Evolutionary conservation across 768 basidiomycete genomes (phyloP).

Genomic region (Cystofilobasidium capitatum): DNA sequence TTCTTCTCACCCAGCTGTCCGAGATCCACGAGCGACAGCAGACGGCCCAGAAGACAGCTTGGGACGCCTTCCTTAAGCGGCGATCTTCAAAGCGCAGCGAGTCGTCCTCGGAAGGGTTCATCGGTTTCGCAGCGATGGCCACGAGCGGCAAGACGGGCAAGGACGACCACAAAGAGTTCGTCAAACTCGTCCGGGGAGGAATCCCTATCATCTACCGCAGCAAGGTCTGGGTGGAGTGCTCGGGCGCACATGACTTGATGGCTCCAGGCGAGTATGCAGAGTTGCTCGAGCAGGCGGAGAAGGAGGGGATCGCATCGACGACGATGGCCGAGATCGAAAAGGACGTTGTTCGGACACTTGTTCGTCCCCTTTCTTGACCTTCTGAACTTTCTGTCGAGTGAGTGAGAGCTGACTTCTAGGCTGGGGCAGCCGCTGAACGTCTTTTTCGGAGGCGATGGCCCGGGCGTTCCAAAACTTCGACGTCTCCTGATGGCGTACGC

Average conservation of each 20-base stretch:
- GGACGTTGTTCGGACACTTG: constrained; percentile 47
- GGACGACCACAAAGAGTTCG: constrained; percentile 70
- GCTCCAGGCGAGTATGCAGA: constrained; percentile 87
- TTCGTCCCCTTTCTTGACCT: not conserved
- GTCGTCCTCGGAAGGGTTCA: constrained; percentile 43
- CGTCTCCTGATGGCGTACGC: constrained; percentile 86
- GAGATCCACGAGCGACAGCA: constrained; percentile 76
- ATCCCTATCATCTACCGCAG: constrained; percentile 67
- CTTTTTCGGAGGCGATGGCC: constrained; percentile 95
- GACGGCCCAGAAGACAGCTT: constrained; percentile 57
- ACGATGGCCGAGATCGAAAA: constrained; percentile 77
- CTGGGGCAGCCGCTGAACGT: constrained; percentile 80
- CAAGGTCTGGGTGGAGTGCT: constrained; percentile 88
- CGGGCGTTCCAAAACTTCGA: constrained; percentile 81
- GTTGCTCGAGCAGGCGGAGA: constrained; percentile 48
- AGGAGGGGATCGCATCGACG: constrained; percentile 34
- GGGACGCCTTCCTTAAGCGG: constrained; percentile 72
- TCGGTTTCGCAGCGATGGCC: constrained; percentile 85
- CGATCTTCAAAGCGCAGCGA: constrained; percentile 39
- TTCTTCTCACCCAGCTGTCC: constrained; percentile 64
- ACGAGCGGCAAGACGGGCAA: constrained; percentile 49
- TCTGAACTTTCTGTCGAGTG: not conserved
- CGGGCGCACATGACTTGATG: constrained; percentile 78
- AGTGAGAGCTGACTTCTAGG: too few species aligned
- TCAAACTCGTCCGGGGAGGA: constrained; percentile 63